Base-by-base conservation (phyloP, 352 stramenopile genomes). In the Pilasporangium apinafurcum region DNA sequence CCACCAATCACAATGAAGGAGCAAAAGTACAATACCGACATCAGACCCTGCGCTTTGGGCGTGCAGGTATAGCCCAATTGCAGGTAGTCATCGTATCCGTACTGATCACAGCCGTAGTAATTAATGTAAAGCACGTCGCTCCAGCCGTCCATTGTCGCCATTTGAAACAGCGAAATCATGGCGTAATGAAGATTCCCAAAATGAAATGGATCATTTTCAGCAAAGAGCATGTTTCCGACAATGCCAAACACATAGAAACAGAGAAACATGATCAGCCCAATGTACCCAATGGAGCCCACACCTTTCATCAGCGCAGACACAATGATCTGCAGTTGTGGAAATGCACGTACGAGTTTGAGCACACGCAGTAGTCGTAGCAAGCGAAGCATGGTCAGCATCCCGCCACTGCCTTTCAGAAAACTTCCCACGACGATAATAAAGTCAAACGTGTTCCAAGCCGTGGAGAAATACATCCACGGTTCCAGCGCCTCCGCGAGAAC, bases 221-320 rank as follows among this genome's bases (percentile, higher is more conserved):
- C 56, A 44, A 96, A 96, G 5, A 96, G 49, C 62, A 95, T 89
- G 59, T 96, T 95, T 48, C 86, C 87, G 13, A 96, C 62, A 41
- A 96, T 93, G 20, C 83, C 83, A 37, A 95, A 96, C 1, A 96
- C 71, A 65, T 96, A 96, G 47, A 96, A 95, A 27, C 86, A 84
- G 31, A 96, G 56, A 13, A 96, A 37, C 30, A 96, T 50, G 46
- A 96, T 92, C n/a, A 96, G 27, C 0, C 70, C 75, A 37, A 96
- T 94, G 74, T 95, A 96, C 4, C 71, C 76, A 49, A 96, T 96
- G 7, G 77, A 95, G 36, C 66, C 59, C 27, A 96, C 57, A 48
- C 83, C 81, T 46, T 88, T 89, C 53, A 96, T 78, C n/a, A 96
- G 64, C 2, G 83, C 86, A 17, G 87, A 88, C 12, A 95, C 83